phyloP scores from a whole-genome alignment of 345 rosid species.

The Orychophragmus violaceus region DNA sequence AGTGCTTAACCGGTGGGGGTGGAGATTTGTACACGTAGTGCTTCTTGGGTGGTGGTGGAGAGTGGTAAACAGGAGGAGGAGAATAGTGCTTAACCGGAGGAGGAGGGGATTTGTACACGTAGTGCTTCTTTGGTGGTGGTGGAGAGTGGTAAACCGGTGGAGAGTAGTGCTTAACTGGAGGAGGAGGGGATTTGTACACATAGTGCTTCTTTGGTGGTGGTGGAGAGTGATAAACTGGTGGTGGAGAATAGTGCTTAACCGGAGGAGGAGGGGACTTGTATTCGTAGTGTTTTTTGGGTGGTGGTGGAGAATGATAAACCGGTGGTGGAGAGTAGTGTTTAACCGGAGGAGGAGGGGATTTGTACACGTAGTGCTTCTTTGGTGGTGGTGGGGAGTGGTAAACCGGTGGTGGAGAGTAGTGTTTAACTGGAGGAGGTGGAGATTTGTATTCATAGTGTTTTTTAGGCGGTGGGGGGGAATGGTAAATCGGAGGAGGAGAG shows the following conservation, averaged over 20 bases:
- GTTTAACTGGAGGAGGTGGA: slow-evolving; percentile 29
- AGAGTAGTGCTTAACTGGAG: slow-evolving; percentile 13
- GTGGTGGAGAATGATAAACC: slow-evolving; percentile 28
- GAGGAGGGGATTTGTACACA: slow-evolving; percentile 26
- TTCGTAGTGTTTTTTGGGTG: slow-evolving; percentile 16
- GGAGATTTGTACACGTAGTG: slow-evolving; percentile 23
- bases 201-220: slow-evolving; percentile 30
- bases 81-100: slow-evolving; percentile 22
- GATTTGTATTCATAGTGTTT: slow-evolving; percentile 26
- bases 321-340: slow-evolving; percentile 9
- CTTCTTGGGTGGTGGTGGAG: slow-evolving; percentile 27
- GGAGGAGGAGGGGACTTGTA: slow-evolving; percentile 33
- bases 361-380: slow-evolving; percentile 22
- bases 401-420: slow-evolving; percentile 20
- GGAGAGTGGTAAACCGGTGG: slow-evolving; percentile 28
- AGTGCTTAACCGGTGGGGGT: slow-evolving; percentile 8
- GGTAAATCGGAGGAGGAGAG: slow-evolving; percentile 25
- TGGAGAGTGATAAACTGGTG: slow-evolving; percentile 24
- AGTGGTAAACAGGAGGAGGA: slow-evolving; percentile 18
- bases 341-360: slow-evolving; percentile 26
- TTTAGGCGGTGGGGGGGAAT: slow-evolving; percentile 26
- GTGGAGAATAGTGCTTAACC: slow-evolving; percentile 20
- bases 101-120: slow-evolving; percentile 25
- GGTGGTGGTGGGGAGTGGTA: slow-evolving; percentile 32
- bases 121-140: slow-evolving; percentile 25